Evolutionary conservation across 2,329 filamentous ascomycete genomes (phyloP).

Genomic region (Dichotomopilus funicola): DNA sequence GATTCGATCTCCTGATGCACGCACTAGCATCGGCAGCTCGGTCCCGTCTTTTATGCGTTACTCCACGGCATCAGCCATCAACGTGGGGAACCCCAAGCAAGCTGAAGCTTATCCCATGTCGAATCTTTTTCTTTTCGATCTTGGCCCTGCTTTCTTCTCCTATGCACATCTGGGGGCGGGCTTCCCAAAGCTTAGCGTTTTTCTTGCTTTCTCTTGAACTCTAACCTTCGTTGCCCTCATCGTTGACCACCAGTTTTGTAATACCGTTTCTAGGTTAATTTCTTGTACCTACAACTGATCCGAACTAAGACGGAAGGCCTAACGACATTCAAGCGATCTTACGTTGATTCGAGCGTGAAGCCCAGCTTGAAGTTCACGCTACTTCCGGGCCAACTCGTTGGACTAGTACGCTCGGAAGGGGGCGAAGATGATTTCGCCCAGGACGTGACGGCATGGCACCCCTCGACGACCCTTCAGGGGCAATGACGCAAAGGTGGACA

Average conservation of each 20-base stretch:
- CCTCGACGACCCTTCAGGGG: conserved; percentile 13
- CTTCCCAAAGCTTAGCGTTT: conserved; percentile 15
- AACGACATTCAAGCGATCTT: too few relatives aligned
- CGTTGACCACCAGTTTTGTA: conserved; percentile 5
- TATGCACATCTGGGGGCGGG: conserved; percentile 22
- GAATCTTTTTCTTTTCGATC: conserved; percentile 12
- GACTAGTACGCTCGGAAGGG: conserved; percentile 16
- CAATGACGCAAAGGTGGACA: conserved; percentile 13
- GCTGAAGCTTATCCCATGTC: conserved; percentile 11
- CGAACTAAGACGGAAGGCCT: background rate
- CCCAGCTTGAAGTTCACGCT: background rate
- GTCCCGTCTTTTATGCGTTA: conserved; percentile 21
- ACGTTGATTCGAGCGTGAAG: too few relatives aligned
- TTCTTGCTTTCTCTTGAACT: conserved; percentile 12
- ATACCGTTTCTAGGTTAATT: conserved; percentile 12
- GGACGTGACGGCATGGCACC: conserved; percentile 26
- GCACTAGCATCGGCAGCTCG: conserved; percentile 14
- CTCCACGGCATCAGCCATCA: background rate
- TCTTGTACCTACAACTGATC: background rate
- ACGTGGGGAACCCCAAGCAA: too few relatives aligned
- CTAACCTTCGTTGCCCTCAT: conserved; percentile 12
- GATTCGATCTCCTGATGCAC: conserved; percentile 19
- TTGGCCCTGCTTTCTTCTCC: conserved; percentile 14
- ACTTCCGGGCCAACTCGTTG: conserved; percentile 5
- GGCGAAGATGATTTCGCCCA: conserved; percentile 16